Base-by-base conservation (phyloP, 2,329 filamentous ascomycete genomes). In the Xylaria sp. region DNA sequence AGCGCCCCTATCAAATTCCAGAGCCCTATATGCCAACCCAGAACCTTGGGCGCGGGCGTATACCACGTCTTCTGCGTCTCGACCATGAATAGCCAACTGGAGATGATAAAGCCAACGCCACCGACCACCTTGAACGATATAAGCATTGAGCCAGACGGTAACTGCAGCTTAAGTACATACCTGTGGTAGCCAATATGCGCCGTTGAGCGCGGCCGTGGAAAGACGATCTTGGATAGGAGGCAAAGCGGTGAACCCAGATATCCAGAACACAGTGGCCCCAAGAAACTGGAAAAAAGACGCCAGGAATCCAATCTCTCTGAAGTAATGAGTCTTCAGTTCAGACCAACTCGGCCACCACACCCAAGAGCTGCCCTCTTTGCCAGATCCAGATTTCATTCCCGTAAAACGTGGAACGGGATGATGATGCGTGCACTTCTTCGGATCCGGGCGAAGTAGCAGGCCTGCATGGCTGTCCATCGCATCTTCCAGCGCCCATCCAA, bases 231-330 rank as follows among this genome's bases (percentile, higher is more conserved):
- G 51, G 41, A 71, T 66, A 20, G 52, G 48, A 48, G 66, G 59
- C 23, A 71, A 31, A 18, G 62, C 61, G 18, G 69, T 66, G 55
- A 71, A 69, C 18, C 69, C 69, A 15, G 66, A 52, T 63, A 71
- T 71, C 69, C 69, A 71, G 51, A 71, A 71, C 10, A 71, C 46
- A 23, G 69, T 50, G 10, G 69, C 69, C 25, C 59, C 69, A n/a
- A 69, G 31, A 20, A 71, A 57, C 39, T 71, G 69, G 18, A 63
- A 48, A 37, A 64, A 39, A 7, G 39, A 71, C 2, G 69, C 69
- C 18, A 71, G 34, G 39, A 71, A 71, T 15, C 69, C 69, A 18
- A 71, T 58, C 25, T 71, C 66, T 34, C 63, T 59, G 28, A 69
- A 39, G 39, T 69, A 71, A 55, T 71, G 69, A 2, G 66, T 67